phyloP scores from a whole-genome alignment of 768 basidiomycete species.

The Psilocybe cyanescens region DNA sequence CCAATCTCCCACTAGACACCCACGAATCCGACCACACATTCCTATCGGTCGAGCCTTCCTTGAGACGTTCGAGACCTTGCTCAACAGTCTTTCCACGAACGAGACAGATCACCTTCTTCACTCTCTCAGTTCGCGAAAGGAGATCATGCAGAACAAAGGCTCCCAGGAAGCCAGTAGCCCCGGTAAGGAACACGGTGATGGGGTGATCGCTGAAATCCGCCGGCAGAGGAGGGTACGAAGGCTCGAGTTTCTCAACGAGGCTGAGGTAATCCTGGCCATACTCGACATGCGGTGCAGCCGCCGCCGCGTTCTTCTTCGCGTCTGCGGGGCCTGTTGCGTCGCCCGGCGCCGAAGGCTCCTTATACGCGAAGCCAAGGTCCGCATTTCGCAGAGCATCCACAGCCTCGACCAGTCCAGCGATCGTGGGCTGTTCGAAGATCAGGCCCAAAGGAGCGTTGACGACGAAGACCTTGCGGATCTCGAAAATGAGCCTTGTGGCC shows the following conservation, averaged over 20 bases:
- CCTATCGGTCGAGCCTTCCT: constrained; percentile 73
- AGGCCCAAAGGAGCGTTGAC: constrained; percentile 90
- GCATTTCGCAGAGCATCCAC: constrained; percentile 76
- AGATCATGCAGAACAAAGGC: constrained; percentile 89
- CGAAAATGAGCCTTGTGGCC: constrained; percentile 95
- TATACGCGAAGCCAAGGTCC: constrained; percentile 72
- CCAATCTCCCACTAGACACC: constrained; percentile 67
- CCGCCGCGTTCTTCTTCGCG: constrained; percentile 18
- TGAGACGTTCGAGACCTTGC: constrained; percentile 70
- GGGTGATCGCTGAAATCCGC: constrained; percentile 54
- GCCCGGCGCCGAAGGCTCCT: constrained; percentile 17
- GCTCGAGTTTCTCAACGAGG: constrained; percentile 59
- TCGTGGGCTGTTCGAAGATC: constrained; percentile 90
- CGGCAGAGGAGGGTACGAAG: constrained; percentile 65
- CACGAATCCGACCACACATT: constrained; percentile 90
- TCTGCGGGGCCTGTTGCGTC: constrained; percentile 10
- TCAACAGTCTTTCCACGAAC: constrained; percentile 72
- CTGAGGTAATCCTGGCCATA: constrained; percentile 81
- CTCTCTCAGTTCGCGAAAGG: constrained; percentile 59
- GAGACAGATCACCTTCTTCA: constrained; percentile 91
- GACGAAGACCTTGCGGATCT: constrained; percentile 91
- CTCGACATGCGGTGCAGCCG: constrained; percentile 45
- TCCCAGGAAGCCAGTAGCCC: constrained; percentile 96
- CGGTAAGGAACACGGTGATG: constrained; percentile 91
- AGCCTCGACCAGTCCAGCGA: constrained; percentile 73